Conservation (phyloP, 2,329 filamentous ascomycete species). For the Malbranchea cinnamomea region DNA sequence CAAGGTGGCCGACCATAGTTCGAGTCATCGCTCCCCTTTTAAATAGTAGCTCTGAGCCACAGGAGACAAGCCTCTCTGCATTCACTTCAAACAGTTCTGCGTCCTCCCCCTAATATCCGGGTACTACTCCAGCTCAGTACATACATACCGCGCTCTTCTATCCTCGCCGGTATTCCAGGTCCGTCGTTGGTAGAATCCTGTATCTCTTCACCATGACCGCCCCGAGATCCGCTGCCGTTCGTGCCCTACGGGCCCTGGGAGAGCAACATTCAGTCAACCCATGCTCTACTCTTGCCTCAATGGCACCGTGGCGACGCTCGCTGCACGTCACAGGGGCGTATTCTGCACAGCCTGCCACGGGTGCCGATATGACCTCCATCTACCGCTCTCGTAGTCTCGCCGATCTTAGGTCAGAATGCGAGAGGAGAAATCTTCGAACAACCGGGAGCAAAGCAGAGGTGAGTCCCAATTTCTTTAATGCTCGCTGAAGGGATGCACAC, state of each 20-base stretch:
- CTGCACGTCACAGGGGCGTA: constrained; percentile 47
- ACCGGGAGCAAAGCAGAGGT: constrained; percentile 37
- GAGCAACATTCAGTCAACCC: constrained; percentile 19
- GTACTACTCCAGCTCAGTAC: too few relatives aligned
- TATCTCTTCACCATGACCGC: constrained; percentile 25
- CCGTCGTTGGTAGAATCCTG: too few relatives aligned
- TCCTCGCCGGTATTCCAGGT: too few relatives aligned
- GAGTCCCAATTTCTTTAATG: constrained; percentile 10
- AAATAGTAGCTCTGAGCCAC: too few relatives aligned
- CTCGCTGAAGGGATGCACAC: too few relatives aligned
- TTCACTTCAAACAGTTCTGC: too few relatives aligned
- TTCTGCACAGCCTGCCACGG: constrained; percentile 36
- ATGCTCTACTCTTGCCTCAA: constrained; percentile 3
- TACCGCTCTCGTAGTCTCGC: constrained; percentile 37
- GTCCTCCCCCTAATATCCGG: too few relatives aligned
- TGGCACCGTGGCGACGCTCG: constrained; percentile 28
- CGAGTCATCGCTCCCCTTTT: too few relatives aligned
- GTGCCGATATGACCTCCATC: constrained; percentile 36
- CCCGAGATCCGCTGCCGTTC: constrained; percentile 30
- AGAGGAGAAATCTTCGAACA: constrained; percentile 32
- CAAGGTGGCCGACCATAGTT: too few relatives aligned
- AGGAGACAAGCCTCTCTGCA: too few relatives aligned
- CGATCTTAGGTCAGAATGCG: constrained; percentile 37
- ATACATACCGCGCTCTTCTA: too few relatives aligned
- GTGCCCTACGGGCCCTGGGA: constrained; percentile 29